These are phyloP conservation scores for Cetradonia linearis DNA, from an alignment of 495 filamentous ascomycete genomes.

Conservation along the genomic window DNA sequence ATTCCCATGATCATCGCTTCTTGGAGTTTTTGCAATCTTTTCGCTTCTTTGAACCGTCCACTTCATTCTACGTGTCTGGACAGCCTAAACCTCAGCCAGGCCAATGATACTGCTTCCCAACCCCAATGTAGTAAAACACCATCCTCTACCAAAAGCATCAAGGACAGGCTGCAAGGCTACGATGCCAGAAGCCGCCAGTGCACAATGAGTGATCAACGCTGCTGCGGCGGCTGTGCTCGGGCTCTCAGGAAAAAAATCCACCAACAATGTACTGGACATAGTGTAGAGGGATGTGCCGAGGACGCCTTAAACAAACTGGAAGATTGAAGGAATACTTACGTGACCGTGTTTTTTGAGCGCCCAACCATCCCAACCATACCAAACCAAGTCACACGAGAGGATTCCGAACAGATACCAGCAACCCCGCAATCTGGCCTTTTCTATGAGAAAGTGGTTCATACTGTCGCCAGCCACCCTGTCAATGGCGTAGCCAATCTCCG, in stretches of 20 bases:
- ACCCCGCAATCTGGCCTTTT: constrained; percentile 43
- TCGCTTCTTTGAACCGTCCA: constrained; percentile 15
- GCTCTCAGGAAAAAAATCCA: constrained; percentile 29
- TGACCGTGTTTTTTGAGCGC: constrained; percentile 37
- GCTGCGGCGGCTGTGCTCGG: constrained; percentile 31
- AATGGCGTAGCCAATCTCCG: constrained; percentile 20
- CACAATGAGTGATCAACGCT: constrained; percentile 29
- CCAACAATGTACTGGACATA: constrained; percentile 26
- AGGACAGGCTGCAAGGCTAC: constrained; percentile 29
- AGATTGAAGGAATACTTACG: constrained; percentile 41
- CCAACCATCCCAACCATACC: constrained; percentile 51
- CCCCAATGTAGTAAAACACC: constrained; percentile 30
- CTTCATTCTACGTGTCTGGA: constrained; percentile 9
- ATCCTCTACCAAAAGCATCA: constrained; percentile 27
- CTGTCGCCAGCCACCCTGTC: constrained; percentile 43
- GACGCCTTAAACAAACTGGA: constrained; percentile 39
- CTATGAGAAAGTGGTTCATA: constrained; percentile 50
- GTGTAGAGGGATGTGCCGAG: constrained; percentile 13
- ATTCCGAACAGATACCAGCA: constrained; percentile 13
- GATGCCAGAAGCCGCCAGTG: constrained; percentile 28
- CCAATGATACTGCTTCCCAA: constrained; percentile 5
- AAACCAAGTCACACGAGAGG: constrained; percentile 28
- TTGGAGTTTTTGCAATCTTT: neutral
- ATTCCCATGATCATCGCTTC: neutral
- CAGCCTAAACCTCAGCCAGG: neutral